Percentiles rank a stretch among this genome's conserved stretches.
Evolutionary conservation across 106 monocot species (phyloP).

Genomic region (Chionographis japonica): DNA sequence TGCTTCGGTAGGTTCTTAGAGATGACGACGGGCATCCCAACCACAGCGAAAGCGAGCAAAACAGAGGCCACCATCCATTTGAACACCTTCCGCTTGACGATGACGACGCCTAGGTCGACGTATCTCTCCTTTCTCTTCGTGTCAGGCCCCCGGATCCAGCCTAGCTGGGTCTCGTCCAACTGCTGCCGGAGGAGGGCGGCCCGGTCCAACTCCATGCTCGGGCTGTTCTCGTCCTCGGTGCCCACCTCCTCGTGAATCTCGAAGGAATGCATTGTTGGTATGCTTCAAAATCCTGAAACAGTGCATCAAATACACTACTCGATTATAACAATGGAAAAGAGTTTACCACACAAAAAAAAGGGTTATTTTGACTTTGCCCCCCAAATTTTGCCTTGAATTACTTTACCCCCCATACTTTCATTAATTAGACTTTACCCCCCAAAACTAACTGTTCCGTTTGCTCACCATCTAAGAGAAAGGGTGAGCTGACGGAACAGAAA

Average conservation of each 20-base stretch:
- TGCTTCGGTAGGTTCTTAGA: constrained; percentile 1
- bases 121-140: constrained; percentile 1
- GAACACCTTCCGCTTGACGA: constrained; percentile 5
- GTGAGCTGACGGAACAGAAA: too few species aligned
- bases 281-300: too few species aligned
- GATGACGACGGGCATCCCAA: neutral
- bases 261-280: neutral
- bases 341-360: too few species aligned
- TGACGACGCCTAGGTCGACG: constrained; percentile 3
- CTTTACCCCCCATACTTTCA: too few species aligned
- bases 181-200: neutral
- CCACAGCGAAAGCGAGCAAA: neutral
- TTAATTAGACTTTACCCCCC: too few species aligned
- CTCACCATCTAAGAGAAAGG: too few species aligned
- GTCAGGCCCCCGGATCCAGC: neutral
- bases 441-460: too few species aligned
- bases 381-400: too few species aligned
- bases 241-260: neutral
- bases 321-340: too few species aligned
- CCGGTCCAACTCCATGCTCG: neutral
- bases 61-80: neutral
- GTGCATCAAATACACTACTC: too few species aligned
- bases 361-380: too few species aligned
- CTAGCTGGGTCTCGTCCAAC: constrained; percentile 1
- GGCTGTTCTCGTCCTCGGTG: constrained; percentile 4